phyloP scores from a whole-genome alignment of 192 early-diverging fungal species.

The Phycomyces blakesleeanus region DNA sequence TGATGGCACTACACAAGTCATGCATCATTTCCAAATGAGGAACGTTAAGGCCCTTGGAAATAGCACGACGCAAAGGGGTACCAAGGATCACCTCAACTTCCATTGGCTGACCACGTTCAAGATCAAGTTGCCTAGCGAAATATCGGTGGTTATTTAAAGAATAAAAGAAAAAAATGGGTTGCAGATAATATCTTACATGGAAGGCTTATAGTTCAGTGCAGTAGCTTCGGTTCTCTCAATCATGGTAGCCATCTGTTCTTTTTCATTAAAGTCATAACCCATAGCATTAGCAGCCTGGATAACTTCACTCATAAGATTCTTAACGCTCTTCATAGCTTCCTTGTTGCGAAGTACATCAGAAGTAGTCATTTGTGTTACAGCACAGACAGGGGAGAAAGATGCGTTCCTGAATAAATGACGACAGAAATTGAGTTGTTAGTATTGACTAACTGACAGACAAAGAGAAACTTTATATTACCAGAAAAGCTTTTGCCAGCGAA shows the following conservation, averaged over 20 bases:
- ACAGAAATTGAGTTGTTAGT: background rate
- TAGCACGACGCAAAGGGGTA: slow-evolving; percentile 34
- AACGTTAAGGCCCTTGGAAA: slow-evolving; percentile 24
- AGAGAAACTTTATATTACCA: slow-evolving; percentile 49
- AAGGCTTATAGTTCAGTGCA: slow-evolving; percentile 43
- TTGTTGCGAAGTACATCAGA: slow-evolving; percentile 49
- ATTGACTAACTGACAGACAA: background rate
- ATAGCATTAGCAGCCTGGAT: slow-evolving; percentile 48
- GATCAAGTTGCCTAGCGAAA: slow-evolving; percentile 36
- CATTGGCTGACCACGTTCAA: slow-evolving; percentile 41
- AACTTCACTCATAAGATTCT: slow-evolving; percentile 53
- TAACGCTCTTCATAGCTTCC: slow-evolving; percentile 37
- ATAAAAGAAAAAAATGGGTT: background rate
- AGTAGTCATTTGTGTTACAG: slow-evolving; percentile 54
- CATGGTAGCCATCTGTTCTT: slow-evolving; percentile 35
- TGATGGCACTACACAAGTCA: slow-evolving; percentile 10
- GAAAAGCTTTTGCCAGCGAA: slow-evolving; percentile 68
- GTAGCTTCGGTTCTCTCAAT: slow-evolving; percentile 26
- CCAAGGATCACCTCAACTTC: slow-evolving; percentile 38
- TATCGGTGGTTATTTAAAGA: background rate
- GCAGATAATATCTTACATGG: slow-evolving; percentile 23
- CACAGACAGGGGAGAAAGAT: slow-evolving; percentile 64
- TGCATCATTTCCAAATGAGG: slow-evolving; percentile 22
- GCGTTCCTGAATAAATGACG: slow-evolving; percentile 50
- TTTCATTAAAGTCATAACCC: slow-evolving; percentile 35